These are phyloP conservation scores for Cymbomonas tetramitiformis DNA, from an alignment of 139 green algal species.

Conservation along the genomic window DNA sequence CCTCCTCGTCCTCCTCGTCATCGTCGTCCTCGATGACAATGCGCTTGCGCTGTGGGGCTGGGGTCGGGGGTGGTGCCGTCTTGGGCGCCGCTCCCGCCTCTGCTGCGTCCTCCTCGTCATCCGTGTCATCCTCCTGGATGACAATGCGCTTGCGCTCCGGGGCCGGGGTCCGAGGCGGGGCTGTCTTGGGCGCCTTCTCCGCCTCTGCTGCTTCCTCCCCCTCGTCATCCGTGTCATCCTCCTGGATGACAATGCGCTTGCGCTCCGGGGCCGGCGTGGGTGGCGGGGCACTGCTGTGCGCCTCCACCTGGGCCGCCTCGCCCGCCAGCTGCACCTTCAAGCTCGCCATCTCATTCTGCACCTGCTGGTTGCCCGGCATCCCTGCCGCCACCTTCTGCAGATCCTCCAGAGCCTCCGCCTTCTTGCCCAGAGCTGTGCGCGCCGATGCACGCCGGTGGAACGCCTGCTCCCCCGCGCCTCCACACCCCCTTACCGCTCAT, in stretches of 20 bases:
- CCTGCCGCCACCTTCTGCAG: background rate
- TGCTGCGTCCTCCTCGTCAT: background rate
- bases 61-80: background rate
- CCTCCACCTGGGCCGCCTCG: background rate
- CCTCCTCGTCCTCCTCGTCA: constrained; percentile 4
- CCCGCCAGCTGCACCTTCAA: background rate
- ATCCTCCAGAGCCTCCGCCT: background rate
- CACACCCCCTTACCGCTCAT: no score
- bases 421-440: background rate
- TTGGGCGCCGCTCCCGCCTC: background rate
- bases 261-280: background rate
- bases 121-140: background rate
- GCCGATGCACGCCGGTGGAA: background rate
- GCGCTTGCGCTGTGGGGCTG: background rate
- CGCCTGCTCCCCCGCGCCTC: no score
- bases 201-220: background rate
- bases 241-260: background rate
- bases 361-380: background rate
- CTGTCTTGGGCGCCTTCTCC: background rate
- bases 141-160: background rate
- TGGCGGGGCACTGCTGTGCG: background rate
- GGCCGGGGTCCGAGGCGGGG: background rate
- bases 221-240: background rate
- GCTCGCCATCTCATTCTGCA: background rate
- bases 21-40: constrained; percentile 2